Conservation (phyloP, 495 filamentous ascomycete species). For the Cercophora samala region DNA sequence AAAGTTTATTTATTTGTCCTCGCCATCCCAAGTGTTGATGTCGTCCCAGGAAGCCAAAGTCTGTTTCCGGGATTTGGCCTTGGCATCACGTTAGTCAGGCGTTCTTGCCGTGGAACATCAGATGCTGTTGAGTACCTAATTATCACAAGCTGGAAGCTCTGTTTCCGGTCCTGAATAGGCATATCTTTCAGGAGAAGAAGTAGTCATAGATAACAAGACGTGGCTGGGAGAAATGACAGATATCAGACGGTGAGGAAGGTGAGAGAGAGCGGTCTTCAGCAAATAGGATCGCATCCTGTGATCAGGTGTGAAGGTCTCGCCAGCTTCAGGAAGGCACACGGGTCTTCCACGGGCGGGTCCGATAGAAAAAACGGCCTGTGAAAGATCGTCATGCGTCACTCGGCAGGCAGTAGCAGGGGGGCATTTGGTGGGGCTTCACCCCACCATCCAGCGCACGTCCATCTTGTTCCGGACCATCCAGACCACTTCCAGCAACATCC, state of each 20-base stretch:
- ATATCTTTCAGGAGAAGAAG: not conserved
- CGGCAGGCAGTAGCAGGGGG: not conserved
- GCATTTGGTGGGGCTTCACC: not conserved
- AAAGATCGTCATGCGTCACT: conserved; percentile 13
- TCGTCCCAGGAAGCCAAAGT: not conserved
- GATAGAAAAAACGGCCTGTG: not conserved
- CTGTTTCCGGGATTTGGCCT: not conserved
- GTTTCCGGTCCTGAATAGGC: no score
- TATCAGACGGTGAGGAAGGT: not conserved
- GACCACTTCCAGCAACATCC: not conserved
- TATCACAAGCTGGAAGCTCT: no score
- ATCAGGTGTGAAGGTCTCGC: not conserved
- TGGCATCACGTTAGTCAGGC: no score
- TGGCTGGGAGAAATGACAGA: not conserved
- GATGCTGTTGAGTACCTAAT: not conserved
- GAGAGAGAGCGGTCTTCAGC: not conserved
- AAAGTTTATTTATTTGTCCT: not conserved
- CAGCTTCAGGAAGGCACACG: not conserved
- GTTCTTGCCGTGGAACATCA: not conserved
- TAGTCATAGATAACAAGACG: not conserved
- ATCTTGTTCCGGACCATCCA: conserved; percentile 2
- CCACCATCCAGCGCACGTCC: conserved; percentile 3
- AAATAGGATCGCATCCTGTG: not conserved
- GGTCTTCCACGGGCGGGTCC: not conserved
- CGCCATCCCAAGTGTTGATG: not conserved